These are phyloP conservation scores for Chrysoporthe puriensis DNA, from an alignment of 2,329 filamentous ascomycete genomes.

Conservation along the genomic window DNA sequence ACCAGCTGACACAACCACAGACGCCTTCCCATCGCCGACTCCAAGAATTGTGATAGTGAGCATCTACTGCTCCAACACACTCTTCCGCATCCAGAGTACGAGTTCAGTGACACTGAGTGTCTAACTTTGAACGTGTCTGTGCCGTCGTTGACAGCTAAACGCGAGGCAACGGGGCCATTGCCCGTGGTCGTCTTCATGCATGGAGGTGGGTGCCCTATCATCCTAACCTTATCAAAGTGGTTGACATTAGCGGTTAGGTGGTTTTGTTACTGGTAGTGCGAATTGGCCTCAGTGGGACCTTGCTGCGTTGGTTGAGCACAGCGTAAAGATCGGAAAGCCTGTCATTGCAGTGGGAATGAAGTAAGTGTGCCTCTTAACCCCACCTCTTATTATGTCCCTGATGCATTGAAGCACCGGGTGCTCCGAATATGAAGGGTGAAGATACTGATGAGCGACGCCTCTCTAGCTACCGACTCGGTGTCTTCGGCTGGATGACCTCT, in stretches of 20 bases:
- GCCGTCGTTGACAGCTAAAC: constrained; percentile 36
- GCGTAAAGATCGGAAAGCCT: constrained; percentile 46
- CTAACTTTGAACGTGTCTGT: constrained; percentile 57
- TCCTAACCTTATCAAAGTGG: no score
- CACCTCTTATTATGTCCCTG: neutral
- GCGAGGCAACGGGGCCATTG: constrained; percentile 37
- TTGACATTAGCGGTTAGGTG: constrained; percentile 30
- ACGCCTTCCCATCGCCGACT: constrained; percentile 44
- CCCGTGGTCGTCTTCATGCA: constrained; percentile 59
- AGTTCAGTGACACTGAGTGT: constrained; percentile 51
- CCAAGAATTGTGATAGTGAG: constrained; percentile 48
- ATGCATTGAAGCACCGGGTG: neutral
- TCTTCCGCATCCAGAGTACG: constrained; percentile 43
- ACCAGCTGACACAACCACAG: constrained; percentile 25
- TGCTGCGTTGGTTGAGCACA: constrained; percentile 48
- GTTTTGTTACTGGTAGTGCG: constrained; percentile 51
- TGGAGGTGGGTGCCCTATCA: constrained; percentile 41
- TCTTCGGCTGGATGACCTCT: constrained; percentile 52
- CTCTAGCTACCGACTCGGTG: constrained; percentile 49
- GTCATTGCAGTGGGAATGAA: constrained; percentile 51
- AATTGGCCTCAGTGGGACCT: constrained; percentile 58
- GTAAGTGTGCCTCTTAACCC: constrained; percentile 35
- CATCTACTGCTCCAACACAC: constrained; percentile 52
- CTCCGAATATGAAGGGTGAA: neutral
- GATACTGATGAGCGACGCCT: neutral